Evolutionary conservation across 1,284 basidiomycete genomes (phyloP), one percentile per base, ranked within the genome.

Genomic region (Hemileia vastatrix): DNA sequence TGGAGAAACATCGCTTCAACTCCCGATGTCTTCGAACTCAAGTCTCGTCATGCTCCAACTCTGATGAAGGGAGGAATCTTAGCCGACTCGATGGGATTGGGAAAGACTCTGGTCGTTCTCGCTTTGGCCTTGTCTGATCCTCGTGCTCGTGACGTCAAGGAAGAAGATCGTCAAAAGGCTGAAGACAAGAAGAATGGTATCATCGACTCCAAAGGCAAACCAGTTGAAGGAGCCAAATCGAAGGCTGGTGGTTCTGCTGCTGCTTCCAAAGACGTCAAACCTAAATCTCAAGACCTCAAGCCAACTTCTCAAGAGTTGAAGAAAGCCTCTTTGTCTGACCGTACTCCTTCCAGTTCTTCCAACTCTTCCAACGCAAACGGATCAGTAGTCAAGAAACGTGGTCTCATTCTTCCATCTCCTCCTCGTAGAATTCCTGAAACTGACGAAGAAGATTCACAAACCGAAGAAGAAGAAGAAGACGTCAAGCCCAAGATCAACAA

Each of bases 31-130:
- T 40, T 40, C 36, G 11, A 11, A 9, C 15, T 40, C 8, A 40
- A 40, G 15, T 11, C 9, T 40, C 36, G 36, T 40, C 36, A 44
- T 6, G 23, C 52, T 21, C 60, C 60, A 4, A 15, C 6, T 9
- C 60, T 63, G n/a, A 54, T 62, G n/a, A 48, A 62, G 11, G 63
- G 63, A 18, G 54, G 55, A 49, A 57, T 65, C n/a, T 24, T 64
- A 9, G 47, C 64, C 13, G 64, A 66, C 40, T 53, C 47, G 21
- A 66, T 66, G 64, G 64, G 64, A 21, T 58, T 66, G 6, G 64
- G 64, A 18, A 66, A 66, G 64, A 66, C 64, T 13, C 49, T 66
- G 8, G 45, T 55, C 43, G 33, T 60, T 15, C 36, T 61, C 36
- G 36, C 36, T 40, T 15, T 40, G 36, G 36, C 36, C 15, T 15